Conservation (phyloP, 441 rosid genomes). For the Geranium incanum region DNA sequence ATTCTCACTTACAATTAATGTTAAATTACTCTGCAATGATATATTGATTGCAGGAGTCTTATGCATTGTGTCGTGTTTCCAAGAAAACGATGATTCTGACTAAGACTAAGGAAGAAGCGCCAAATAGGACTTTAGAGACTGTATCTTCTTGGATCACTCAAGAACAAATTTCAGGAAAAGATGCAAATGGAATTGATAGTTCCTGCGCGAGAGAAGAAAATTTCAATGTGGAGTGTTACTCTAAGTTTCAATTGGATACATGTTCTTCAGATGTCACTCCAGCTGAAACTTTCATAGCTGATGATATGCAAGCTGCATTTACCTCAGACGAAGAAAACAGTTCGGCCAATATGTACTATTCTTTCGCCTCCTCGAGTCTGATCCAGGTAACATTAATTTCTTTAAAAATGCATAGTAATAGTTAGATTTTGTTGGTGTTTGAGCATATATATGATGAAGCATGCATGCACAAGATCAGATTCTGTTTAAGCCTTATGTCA, state of each 20-base stretch:
- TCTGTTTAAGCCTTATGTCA: slow-evolving; percentile 8
- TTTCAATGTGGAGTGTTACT: slow-evolving; percentile 20
- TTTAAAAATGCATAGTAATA: background rate
- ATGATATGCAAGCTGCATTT: slow-evolving; percentile 30
- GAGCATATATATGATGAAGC: background rate
- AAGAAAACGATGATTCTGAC: slow-evolving; percentile 54
- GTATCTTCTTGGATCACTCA: slow-evolving; percentile 19
- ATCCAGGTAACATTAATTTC: slow-evolving; percentile 28
- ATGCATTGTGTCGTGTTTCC: slow-evolving; percentile 68
- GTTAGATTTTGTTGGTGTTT: too few relatives aligned
- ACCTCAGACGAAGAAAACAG: slow-evolving; percentile 46
- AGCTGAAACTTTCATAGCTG: slow-evolving; percentile 22
- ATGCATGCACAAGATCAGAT: background rate
- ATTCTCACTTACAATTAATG: too few relatives aligned
- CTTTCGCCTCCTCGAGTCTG: slow-evolving; percentile 29
- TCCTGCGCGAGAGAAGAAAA: slow-evolving; percentile 26
- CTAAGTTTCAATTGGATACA: slow-evolving; percentile 39
- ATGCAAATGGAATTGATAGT: slow-evolving; percentile 18
- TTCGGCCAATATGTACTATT: slow-evolving; percentile 25
- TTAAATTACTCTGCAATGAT: background rate
- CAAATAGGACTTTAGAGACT: background rate
- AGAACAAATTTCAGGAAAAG: slow-evolving; percentile 17
- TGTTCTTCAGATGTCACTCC: slow-evolving; percentile 65
- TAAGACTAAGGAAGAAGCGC: slow-evolving; percentile 34
- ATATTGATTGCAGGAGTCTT: slow-evolving; percentile 38